These are phyloP conservation scores for Candida parachauliodes DNA, from an alignment of 805 yeast species.

Conservation along the genomic window DNA sequence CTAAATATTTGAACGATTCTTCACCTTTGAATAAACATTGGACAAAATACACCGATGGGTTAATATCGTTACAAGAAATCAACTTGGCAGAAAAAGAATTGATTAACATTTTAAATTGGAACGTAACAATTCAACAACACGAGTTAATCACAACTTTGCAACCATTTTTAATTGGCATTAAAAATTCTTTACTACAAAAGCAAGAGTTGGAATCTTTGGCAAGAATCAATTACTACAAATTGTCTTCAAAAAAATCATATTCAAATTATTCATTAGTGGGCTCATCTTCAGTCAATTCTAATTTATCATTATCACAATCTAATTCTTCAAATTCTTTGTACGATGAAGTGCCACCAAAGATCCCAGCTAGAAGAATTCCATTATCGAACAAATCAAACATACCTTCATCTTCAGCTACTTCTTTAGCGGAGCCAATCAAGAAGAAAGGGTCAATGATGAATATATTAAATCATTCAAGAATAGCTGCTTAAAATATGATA, in stretches of 20 bases:
- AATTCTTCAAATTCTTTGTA: slow-evolving; percentile 8
- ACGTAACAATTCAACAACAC: slow-evolving; percentile 61
- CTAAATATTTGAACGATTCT: slow-evolving; percentile 88
- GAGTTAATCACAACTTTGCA: slow-evolving; percentile 69
- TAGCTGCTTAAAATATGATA: not conserved
- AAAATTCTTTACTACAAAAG: slow-evolving; percentile 39
- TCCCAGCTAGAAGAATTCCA: slow-evolving; percentile 12
- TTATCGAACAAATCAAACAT: slow-evolving; percentile 11
- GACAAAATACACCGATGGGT: slow-evolving; percentile 88
- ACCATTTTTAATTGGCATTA: slow-evolving; percentile 75
- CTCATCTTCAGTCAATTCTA: slow-evolving; percentile 14
- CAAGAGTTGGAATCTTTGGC: slow-evolving; percentile 22
- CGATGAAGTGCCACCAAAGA: slow-evolving; percentile 6
- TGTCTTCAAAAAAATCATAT: slow-evolving; percentile 16
- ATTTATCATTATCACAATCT: slow-evolving; percentile 14
- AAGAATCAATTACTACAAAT: slow-evolving; percentile 29
- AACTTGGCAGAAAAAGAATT: slow-evolving; percentile 90
- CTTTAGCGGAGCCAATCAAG: slow-evolving; percentile 4
- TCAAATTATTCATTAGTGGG: slow-evolving; percentile 14
- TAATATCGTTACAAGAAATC: slow-evolving; percentile 71
- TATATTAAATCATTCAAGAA: not conserved
- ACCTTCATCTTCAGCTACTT: no score
- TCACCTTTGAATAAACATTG: slow-evolving; percentile 95
- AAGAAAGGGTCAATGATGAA: slow-evolving; percentile 5
- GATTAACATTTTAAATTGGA: slow-evolving; percentile 81